These are phyloP conservation scores for Chlamydomonas incerta DNA, from an alignment of 139 green algal genomes.

Conservation along the genomic window DNA sequence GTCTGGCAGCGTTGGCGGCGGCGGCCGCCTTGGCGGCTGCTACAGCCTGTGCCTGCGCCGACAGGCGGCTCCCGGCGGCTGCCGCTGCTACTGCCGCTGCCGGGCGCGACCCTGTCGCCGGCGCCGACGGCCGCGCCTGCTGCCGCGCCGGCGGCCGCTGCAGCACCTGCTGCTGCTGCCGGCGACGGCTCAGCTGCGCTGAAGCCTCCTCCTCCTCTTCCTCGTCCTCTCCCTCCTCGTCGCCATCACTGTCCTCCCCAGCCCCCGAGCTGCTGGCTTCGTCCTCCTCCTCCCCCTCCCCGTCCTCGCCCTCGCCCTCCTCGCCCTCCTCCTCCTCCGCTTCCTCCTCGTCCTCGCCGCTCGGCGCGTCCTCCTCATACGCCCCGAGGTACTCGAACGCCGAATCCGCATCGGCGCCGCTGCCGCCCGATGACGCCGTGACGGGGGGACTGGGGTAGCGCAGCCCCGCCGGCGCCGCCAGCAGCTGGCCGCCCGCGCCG, in stretches of 20 bases:
- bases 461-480: background rate
- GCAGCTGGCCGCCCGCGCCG: no score
- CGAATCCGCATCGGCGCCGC: background rate
- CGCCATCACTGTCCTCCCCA: background rate
- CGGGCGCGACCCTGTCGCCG: background rate
- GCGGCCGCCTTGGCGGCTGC: no score
- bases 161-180: background rate
- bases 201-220: background rate
- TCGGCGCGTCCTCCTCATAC: conserved; percentile 20
- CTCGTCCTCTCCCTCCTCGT: background rate
- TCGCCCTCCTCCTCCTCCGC: background rate
- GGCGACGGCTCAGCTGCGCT: background rate
- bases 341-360: background rate
- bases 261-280: background rate
- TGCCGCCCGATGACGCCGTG: background rate
- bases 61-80: no score
- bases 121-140: background rate
- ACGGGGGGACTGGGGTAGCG: background rate
- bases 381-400: conserved; percentile 21
- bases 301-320: background rate
- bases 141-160: background rate
- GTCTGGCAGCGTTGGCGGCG: no score
- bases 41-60: no score
- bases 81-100: background rate
- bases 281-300: background rate